A percentile compares a stretch with the other conserved stretches of the same genome.
Evolutionary conservation across 2,329 filamentous ascomycete genomes (phyloP).

Genomic region (Aureobasidium sp.): DNA sequence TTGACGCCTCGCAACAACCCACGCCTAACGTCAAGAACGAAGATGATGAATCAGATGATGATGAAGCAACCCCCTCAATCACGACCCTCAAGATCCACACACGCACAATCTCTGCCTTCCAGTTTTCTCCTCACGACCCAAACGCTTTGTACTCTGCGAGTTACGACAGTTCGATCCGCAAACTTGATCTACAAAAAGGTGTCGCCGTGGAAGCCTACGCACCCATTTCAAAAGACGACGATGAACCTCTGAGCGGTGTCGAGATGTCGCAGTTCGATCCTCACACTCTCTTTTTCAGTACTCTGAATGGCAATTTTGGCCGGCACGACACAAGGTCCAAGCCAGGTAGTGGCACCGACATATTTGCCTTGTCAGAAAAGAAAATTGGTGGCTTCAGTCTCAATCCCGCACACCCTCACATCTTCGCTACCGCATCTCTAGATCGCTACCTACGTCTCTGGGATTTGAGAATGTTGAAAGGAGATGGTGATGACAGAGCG

Average conservation of each 20-base stretch:
- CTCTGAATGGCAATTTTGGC: conserved; percentile 72
- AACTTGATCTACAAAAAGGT: conserved; percentile 74
- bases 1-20: conserved; percentile 72
- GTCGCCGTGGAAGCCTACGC: conserved; percentile 76
- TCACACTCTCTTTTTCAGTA: conserved; percentile 78
- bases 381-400: conserved; percentile 94
- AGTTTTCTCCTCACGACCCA: conserved; percentile 65
- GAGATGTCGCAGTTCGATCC: conserved; percentile 68
- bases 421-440: conserved; percentile 81
- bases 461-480: conserved; percentile 76
- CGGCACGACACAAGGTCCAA: conserved; percentile 67
- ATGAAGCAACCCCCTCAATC: conserved; percentile 66
- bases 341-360: conserved; percentile 45
- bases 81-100: conserved; percentile 86
- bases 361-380: conserved; percentile 75
- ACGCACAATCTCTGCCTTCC: conserved; percentile 78
- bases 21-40: conserved; percentile 37
- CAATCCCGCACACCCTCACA: conserved; percentile 70
- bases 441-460: conserved; percentile 87
- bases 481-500: conserved; percentile 50
- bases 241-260: conserved; percentile 75
- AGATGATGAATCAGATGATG: conserved; percentile 55
- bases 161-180: conserved; percentile 87
- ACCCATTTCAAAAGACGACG: conserved; percentile 59
- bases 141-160: conserved; percentile 78